These are phyloP conservation scores for Aegilops sharonensis DNA, from an alignment of 176 grass and related monocot species.

Conservation along the genomic window DNA sequence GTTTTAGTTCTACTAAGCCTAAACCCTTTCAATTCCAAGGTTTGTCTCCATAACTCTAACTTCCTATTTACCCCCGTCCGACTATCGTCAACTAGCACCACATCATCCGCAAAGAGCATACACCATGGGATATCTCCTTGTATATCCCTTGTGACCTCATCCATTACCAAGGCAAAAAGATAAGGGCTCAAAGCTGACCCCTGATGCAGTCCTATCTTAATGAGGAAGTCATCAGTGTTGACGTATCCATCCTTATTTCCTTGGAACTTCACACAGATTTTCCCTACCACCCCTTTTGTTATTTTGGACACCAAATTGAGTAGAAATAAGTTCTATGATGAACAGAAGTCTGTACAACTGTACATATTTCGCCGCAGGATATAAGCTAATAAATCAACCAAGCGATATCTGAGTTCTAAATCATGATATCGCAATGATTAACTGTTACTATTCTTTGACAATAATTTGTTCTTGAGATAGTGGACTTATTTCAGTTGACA, in stretches of 20 bases:
- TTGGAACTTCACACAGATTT: background rate
- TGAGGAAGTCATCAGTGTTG: no score
- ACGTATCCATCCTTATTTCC: background rate
- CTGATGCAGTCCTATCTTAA: no score
- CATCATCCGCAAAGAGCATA: no score
- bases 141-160: no score
- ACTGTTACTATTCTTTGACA: background rate
- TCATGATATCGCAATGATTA: background rate
- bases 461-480: background rate
- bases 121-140: no score
- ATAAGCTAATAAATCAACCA: background rate
- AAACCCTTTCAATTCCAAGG: no score
- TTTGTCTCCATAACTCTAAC: no score
- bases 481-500: background rate
- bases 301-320: background rate
- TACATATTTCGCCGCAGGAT: background rate
- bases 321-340: background rate
- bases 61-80: no score
- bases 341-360: background rate
- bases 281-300: background rate
- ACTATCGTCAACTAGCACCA: no score
- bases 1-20: no score
- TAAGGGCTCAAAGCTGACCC: no score
- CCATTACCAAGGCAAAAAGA: no score
- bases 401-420: constrained; percentile 7